Percentiles rank a stretch among this genome's conserved stretches.
phyloP scores from a whole-genome alignment of 2,329 filamentous ascomycete genomes.

The Apiospora arundinis region DNA sequence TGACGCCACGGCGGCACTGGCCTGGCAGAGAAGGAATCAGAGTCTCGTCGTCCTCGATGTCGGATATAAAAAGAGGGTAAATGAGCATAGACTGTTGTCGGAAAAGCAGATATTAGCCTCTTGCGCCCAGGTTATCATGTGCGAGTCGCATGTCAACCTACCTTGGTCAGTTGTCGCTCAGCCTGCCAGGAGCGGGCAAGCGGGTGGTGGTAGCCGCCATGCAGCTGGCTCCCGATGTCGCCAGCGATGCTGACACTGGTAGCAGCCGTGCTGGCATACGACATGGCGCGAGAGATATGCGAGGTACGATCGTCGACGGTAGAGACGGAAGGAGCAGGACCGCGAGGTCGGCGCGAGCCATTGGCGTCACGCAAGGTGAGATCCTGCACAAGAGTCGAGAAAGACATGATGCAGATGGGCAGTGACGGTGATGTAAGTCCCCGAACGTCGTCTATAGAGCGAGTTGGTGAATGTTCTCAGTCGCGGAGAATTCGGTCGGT shows the following conservation, averaged over 20 bases:
- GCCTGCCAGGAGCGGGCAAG: conserved; percentile 83
- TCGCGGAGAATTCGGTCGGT: not conserved
- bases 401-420: conserved; percentile 60
- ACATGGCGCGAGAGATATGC: conserved; percentile 68
- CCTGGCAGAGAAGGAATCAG: conserved; percentile 90
- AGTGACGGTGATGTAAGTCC: not conserved
- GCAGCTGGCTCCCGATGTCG: conserved; percentile 83
- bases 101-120: conserved; percentile 13
- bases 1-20: conserved; percentile 86
- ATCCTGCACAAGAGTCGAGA: conserved; percentile 72
- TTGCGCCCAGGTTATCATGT: not conserved
- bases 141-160: conserved; percentile 43
- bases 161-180: conserved; percentile 85
- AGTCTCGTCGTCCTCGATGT: conserved; percentile 90
- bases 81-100: conserved; percentile 88
- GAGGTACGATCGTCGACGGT: conserved; percentile 67
- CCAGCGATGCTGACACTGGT: conserved; percentile 74
- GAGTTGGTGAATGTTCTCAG: not conserved
- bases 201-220: conserved; percentile 83
- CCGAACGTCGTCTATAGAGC: not conserved
- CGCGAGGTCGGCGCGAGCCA: conserved; percentile 51
- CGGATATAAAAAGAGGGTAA: conserved; percentile 95
- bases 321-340: conserved; percentile 53
- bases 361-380: conserved; percentile 63
- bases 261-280: conserved; percentile 69